Percentiles rank a stretch among this genome's conserved stretches.
phyloP scores from a whole-genome alignment of 176 grass and related monocot species.

The Aegilops sharonensis region DNA sequence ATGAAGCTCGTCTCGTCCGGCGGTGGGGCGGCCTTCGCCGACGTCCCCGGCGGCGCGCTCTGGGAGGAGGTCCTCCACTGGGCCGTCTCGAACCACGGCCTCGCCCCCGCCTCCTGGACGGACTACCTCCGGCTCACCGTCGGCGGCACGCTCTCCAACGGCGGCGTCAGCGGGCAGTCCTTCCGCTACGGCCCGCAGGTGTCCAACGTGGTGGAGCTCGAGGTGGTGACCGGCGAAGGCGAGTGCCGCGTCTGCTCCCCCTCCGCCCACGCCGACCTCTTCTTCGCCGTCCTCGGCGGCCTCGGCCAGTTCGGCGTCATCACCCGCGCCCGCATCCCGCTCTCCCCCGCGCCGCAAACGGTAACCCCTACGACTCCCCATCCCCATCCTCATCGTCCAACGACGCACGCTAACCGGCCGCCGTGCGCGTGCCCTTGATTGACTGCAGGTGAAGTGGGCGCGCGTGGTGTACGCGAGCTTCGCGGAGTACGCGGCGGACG shows the following conservation, averaged over 20 bases:
- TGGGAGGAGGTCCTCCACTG: conserved; percentile 95
- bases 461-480: conserved; percentile 77
- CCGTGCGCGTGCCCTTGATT: no score
- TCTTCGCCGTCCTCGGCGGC: conserved; percentile 83
- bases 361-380: conserved; percentile 10
- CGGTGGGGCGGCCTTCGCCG: conserved; percentile 30
- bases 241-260: conserved; percentile 60
- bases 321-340: conserved; percentile 81
- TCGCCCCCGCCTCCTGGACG: conserved; percentile 81
- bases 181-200: conserved; percentile 89
- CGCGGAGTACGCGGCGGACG: conserved; percentile 71
- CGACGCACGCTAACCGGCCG: background rate
- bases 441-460: conserved; percentile 62
- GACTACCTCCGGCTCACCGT: conserved; percentile 93
- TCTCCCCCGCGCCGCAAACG: conserved; percentile 54
- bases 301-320: conserved; percentile 98
- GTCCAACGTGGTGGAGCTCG: conserved; percentile 77
- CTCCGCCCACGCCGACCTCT: conserved; percentile 53
- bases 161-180: conserved; percentile 86
- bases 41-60: conserved; percentile 77
- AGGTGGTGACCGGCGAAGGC: conserved; percentile 70
- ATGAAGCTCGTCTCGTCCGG: conserved; percentile 2
- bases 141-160: conserved; percentile 94
- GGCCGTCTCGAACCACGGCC: conserved; percentile 51
- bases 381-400: background rate